A percentile compares a stretch with the other conserved stretches of the same genome.
phyloP scores from a whole-genome alignment of 805 yeast genomes.

The Candida tibetensis region DNA sequence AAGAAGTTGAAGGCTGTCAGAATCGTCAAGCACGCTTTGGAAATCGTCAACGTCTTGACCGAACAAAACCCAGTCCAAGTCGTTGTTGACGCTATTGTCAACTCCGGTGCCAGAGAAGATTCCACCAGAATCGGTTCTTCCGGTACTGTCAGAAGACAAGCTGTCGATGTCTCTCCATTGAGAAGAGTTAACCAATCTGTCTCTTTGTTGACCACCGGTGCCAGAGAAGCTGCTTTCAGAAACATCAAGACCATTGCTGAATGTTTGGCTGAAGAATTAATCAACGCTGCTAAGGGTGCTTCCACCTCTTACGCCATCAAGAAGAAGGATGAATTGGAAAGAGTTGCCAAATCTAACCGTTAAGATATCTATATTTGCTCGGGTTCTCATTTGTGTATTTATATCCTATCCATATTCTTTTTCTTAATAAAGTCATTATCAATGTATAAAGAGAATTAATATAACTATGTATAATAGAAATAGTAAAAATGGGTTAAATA shows the following conservation, averaged over 20 bases:
- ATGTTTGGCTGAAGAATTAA: slow-evolving; percentile 99
- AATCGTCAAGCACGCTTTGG: slow-evolving; percentile 98
- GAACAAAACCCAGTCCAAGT: slow-evolving; percentile 99
- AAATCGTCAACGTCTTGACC: slow-evolving; percentile 94
- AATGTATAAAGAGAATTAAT: slow-evolving; percentile 12
- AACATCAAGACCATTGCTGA: slow-evolving; percentile 99
- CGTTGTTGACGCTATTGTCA: slow-evolving; percentile 97
- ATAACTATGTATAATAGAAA: neutral
- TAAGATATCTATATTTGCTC: slow-evolving; percentile 43
- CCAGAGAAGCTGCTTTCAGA: slow-evolving; percentile 99
- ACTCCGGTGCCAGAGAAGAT: slow-evolving; percentile 99
- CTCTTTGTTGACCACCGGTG: slow-evolving; percentile 97
- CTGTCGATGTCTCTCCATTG: slow-evolving; percentile 99
- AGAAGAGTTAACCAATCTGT: slow-evolving; percentile 99
- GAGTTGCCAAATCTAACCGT: slow-evolving; percentile 99
- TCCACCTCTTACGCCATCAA: slow-evolving; percentile 99
- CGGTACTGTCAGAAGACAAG: slow-evolving; percentile 99
- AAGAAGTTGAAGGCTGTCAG: slow-evolving; percentile 99
- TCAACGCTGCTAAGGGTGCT: slow-evolving; percentile 99
- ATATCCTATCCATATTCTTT: slow-evolving; percentile 12
- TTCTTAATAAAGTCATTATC: slow-evolving; percentile 8
- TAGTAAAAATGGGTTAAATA: neutral
- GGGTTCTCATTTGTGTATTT: slow-evolving; percentile 19
- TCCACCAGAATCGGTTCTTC: slow-evolving; percentile 99
- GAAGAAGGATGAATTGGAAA: slow-evolving; percentile 99